Base-by-base conservation (phyloP, 495 filamentous ascomycete genomes). In the Parathielavia hyrcaniae region DNA sequence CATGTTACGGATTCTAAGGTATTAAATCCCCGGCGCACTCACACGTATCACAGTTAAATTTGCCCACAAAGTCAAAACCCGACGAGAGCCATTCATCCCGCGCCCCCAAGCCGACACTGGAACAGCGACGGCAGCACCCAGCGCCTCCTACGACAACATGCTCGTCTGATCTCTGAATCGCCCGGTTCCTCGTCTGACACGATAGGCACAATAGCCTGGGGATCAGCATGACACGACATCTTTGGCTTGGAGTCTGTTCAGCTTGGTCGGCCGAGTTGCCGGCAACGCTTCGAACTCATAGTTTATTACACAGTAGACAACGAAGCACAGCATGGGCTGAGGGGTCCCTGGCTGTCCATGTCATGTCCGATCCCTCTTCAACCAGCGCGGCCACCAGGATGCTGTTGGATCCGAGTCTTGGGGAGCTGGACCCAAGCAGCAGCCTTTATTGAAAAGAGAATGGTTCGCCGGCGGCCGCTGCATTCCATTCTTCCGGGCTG, bases 1-100 rank as follows among this genome's bases (percentile, higher is more conserved):
- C 55, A 57, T 57, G 32, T 23, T 16, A 17, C 10, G 9, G 1
- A 5, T 39, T 39, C n/a, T 26, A 17, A n/a, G 19, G 17, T 2
- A 4, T 32, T 32, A 2, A 26, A 12, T 14, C 7, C 4, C 16
- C 17, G 14, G 32, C 32, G 49, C 43, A 49, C 35, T 22, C 26
- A 30, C 26, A 6, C n/a, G n/a, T n/a, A 30, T 48, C 38, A 17
- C 32, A 44, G 50, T 47, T 50, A 41, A 32, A 53, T 44, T 53
- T 20, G 14, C 8, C 49, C 35, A 19, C n/a, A 16, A 40, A 20
- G 10, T 10, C 19, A 43, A 53, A 35, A 43, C 22, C 20, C 9
- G n/a, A n/a, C 2, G 45, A 54, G 5, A 45, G 45, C 58, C 58
- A 60, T 36, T 60, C 58, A 60, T 60, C 51, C 58, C 22, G 12